Percentiles rank a stretch among this genome's conserved stretches.
Conservation (phyloP, 192 early-diverging fungal species). For the Helicostylum pulchrum region DNA sequence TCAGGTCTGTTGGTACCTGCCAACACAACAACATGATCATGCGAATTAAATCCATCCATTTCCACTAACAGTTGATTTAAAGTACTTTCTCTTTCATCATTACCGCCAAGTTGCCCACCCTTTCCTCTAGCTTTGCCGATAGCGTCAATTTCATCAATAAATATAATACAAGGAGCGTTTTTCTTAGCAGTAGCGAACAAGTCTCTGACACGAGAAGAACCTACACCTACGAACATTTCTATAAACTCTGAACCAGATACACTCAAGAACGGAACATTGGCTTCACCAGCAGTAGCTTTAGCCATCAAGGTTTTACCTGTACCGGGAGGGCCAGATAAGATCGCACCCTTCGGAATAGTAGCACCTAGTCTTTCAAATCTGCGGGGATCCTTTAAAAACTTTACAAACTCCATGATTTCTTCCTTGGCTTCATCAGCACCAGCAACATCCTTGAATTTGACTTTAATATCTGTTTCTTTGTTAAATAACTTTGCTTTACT, state of each 20-base stretch:
- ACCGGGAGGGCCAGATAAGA: conserved; percentile 88
- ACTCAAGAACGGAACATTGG: conserved; percentile 93
- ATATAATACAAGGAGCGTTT: conserved; percentile 96
- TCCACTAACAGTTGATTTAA: conserved; percentile 98
- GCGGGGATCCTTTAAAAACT: conserved; percentile 94
- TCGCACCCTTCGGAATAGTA: conserved; percentile 98
- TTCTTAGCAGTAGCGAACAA: conserved; percentile 97
- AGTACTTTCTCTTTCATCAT: conserved; percentile 97
- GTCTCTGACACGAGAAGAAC: conserved; percentile 89
- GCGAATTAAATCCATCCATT: conserved; percentile 96
- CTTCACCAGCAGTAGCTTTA: conserved; percentile 99
- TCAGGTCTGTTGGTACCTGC: conserved; percentile 99
- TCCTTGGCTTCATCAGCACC: conserved; percentile 99
- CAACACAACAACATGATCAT: conserved; percentile 89
- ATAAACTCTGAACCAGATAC: conserved; percentile 99
- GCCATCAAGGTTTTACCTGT: conserved; percentile 98
- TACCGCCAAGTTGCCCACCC: conserved; percentile 83
- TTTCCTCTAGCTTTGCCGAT: conserved; percentile 98
- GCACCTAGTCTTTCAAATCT: conserved; percentile 91
- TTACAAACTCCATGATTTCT: conserved; percentile 99
- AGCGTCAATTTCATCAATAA: conserved; percentile 99
- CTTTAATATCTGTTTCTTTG: conserved; percentile 91
- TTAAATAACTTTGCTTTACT: conserved; percentile 95
- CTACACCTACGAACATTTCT: conserved; percentile 99
- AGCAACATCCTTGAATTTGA: conserved; percentile 99